These are phyloP conservation scores for Infundibulicybe gibba DNA, from an alignment of 768 basidiomycete genomes.

Conservation along the genomic window DNA sequence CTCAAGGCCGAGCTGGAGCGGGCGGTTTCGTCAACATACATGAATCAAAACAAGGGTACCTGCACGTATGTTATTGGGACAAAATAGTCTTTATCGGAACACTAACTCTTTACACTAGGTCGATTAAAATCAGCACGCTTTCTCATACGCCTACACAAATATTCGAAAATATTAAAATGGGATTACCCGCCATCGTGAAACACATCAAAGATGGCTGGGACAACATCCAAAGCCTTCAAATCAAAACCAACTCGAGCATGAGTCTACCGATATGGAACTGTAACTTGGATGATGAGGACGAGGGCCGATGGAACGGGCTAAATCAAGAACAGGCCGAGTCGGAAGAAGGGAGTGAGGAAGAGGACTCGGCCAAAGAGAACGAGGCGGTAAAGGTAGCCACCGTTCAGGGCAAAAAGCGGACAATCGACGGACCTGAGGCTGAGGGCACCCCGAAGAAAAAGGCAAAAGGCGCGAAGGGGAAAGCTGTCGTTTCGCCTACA, in stretches of 20 bases:
- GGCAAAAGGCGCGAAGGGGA: conserved; percentile 24
- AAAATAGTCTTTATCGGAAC: no score
- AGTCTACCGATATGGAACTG: conserved; percentile 92
- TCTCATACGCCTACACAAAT: conserved; percentile 74
- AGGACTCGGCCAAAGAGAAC: conserved; percentile 7
- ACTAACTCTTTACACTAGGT: conserved; percentile 34
- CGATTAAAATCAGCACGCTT: conserved; percentile 78
- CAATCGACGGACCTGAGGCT: background rate
- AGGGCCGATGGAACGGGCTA: conserved; percentile 59
- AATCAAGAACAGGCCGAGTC: conserved; percentile 21
- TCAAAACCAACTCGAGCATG: conserved; percentile 85
- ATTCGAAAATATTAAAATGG: conserved; percentile 71
- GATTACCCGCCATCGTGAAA: conserved; percentile 71
- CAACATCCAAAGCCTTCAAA: conserved; percentile 82
- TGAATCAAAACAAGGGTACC: conserved; percentile 93
- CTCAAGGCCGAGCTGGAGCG: conserved; percentile 90
- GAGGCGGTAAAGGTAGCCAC: conserved; percentile 19
- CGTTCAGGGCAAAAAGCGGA: conserved; percentile 24
- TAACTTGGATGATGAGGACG: conserved; percentile 55
- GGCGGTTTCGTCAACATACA: conserved; percentile 91
- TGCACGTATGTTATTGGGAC: conserved; percentile 66
- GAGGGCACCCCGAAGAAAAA: conserved; percentile 37
- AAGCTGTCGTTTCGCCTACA: conserved; percentile 7
- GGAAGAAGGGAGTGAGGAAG: conserved; percentile 15
- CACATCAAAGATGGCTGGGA: conserved; percentile 82